Base-by-base conservation (phyloP, 306 rosid genomes). In the Fragaria iinumae region DNA sequence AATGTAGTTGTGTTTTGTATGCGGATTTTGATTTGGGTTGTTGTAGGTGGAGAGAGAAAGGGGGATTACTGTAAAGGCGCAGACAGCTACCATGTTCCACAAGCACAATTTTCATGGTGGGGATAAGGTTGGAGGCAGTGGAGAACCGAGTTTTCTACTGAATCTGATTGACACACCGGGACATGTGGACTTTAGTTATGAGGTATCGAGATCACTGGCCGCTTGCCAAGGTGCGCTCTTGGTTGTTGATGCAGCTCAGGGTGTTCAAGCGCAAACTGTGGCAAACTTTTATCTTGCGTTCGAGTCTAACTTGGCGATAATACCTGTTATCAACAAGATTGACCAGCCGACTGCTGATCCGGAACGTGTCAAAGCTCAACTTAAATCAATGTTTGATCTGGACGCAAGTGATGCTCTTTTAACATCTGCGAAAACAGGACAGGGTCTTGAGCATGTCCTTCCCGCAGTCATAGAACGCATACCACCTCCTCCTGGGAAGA, bases 281-380 rank as follows among this genome's bases (percentile, higher is more conserved):
- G 98, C 98, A 17, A 93, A 93, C 83, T 93, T 91, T 78, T 91
- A 93, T 86, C 97, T 91, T 49, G 97, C 98, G 21, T 89, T 91
- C 70, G 96, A 93, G 71, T 88, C 97, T 25, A 90, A 91, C 87
- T 77, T 93, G 74, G 55, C 92, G 0, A 85, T 91, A 71, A 82
- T 93, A 76, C 97, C 98, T 16, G 83, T 93, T 29, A 91, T 91
- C 69, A 93, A 93, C 88, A 93, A 93, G 78, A 93, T 93, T 79
- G 98, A 93, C 72, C 97, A 93, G 89, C 97, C 93, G 64, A 91
- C 97, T 69, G 96, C 97, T 55, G 96, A 93, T 85, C 97, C 97
- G 2, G 97, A 92, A 67, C 89, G 87, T 14, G 93, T 92, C 73
- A 92, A 88, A 71, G 95, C 92, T 49, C 98, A 95, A 60, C 80